Conservation (phyloP, 1,284 basidiomycete genomes). For the Apiotrichum veenhuisii region DNA sequence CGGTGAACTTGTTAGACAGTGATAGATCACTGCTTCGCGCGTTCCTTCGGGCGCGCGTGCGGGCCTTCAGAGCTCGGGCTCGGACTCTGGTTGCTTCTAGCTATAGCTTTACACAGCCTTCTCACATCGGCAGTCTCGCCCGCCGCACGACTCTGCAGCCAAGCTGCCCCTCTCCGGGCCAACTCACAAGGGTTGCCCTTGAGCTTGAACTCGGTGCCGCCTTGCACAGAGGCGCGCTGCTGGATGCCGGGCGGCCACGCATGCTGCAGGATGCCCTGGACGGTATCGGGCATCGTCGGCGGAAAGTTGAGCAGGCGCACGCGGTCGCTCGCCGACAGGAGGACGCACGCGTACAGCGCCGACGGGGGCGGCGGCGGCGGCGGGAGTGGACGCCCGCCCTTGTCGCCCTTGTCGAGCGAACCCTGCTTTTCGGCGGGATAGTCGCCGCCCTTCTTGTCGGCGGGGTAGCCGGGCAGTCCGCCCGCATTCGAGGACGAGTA, state of each 20-base stretch:
- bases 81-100: no score
- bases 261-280: not conserved
- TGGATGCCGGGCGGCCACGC: conserved; percentile 36
- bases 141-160: no score
- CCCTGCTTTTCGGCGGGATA: not conserved
- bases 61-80: no score
- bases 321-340: conserved; percentile 1
- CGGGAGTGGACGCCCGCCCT: no score
- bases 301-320: conserved; percentile 11
- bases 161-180: no score
- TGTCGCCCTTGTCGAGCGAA: not conserved
- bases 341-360: conserved; percentile 1
- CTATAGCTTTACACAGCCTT: no score
- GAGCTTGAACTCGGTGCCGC: conserved; percentile 39
- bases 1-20: no score
- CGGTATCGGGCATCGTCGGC: not conserved
- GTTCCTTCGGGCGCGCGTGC: no score
- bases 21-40: no score
- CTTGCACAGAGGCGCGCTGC: conserved; percentile 10
- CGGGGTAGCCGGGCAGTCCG: not conserved
- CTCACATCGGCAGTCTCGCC: no score
- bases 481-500: not conserved
- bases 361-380: not conserved
- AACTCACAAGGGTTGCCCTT: conserved; percentile 35
- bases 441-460: not conserved